These are phyloP conservation scores for Cladophialophora psammophila DNA, from an alignment of 2,329 filamentous ascomycete genomes.

Conservation along the genomic window DNA sequence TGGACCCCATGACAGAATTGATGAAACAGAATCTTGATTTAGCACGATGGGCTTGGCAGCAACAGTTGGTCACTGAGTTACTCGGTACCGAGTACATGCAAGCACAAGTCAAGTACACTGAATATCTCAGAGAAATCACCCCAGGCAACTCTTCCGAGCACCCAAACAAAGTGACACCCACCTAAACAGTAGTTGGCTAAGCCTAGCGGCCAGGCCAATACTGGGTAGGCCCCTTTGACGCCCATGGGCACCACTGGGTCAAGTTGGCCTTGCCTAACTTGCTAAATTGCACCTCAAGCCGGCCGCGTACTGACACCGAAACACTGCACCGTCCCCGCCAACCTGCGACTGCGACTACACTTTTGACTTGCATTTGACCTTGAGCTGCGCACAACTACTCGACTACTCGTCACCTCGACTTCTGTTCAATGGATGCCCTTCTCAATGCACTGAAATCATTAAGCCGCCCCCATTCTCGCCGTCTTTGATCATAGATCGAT, in stretches of 20 bases:
- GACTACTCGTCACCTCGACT: constrained; percentile 11
- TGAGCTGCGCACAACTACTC: constrained; percentile 20
- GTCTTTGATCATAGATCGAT: constrained; percentile 4
- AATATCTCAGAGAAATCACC: neutral
- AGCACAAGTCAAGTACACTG: too few relatives aligned
- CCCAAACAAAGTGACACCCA: neutral
- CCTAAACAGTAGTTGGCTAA: neutral
- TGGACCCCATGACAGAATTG: neutral
- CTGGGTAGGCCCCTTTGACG: constrained; percentile 2
- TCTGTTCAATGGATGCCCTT: constrained; percentile 27
- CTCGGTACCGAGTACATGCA: too few relatives aligned
- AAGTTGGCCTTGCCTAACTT: constrained; percentile 3
- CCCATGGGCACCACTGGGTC: neutral
- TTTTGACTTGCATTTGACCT: constrained; percentile 10
- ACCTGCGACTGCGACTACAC: constrained; percentile 10
- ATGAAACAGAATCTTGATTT: constrained; percentile 5
- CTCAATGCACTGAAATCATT: constrained; percentile 19
- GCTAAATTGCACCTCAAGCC: constrained; percentile 13
- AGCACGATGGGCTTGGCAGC: neutral
- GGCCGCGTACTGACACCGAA: constrained; percentile 13
- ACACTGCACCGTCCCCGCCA: constrained; percentile 8
- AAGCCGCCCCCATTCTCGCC: constrained; percentile 3
- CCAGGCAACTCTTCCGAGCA: constrained; percentile 12
- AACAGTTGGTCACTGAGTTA: too few relatives aligned
- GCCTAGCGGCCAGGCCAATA: neutral